Conservation (phyloP, 2,329 filamentous ascomycete species). For the Pseudogymnoascus sp. region DNA sequence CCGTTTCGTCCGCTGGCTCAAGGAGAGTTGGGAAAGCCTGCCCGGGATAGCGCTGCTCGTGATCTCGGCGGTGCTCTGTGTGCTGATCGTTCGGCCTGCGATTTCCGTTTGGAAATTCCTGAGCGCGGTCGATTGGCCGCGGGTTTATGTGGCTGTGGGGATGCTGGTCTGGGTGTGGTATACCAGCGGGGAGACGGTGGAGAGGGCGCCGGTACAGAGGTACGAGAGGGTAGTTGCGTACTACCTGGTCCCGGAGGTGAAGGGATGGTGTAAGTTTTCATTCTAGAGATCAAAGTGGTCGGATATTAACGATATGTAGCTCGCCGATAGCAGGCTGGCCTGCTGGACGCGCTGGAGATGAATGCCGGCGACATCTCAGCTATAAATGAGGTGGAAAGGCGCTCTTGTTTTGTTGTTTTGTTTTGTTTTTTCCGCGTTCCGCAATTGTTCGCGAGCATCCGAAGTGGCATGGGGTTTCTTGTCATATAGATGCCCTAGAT, state of each 20-base stretch:
- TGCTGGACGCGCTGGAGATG: not conserved
- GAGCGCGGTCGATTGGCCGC: not conserved
- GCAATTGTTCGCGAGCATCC: not conserved
- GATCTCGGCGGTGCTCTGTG: not conserved
- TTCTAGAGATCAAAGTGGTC: not conserved
- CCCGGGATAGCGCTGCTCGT: not conserved
- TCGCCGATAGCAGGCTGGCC: not conserved
- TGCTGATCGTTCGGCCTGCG: not conserved
- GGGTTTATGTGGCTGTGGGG: not conserved
- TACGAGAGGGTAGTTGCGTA: not conserved
- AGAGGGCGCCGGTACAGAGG: not conserved
- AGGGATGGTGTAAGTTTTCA: not conserved
- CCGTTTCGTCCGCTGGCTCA: not conserved
- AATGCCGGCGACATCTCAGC: not conserved
- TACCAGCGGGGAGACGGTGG: not conserved
- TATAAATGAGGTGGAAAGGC: not conserved
- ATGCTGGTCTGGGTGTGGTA: not conserved
- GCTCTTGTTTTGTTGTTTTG: not conserved
- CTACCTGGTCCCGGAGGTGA: slow-evolving; percentile 1
- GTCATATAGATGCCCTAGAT: not conserved
- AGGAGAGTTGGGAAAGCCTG: not conserved
- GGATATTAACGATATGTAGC: not conserved
- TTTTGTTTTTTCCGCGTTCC: not conserved
- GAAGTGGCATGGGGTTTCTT: not conserved
- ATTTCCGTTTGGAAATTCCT: not conserved